A percentile compares a stretch with the other conserved stretches of the same genome.
Conservation (phyloP, 2,329 filamentous ascomycete species). For the Sporothrix schenckii region DNA sequence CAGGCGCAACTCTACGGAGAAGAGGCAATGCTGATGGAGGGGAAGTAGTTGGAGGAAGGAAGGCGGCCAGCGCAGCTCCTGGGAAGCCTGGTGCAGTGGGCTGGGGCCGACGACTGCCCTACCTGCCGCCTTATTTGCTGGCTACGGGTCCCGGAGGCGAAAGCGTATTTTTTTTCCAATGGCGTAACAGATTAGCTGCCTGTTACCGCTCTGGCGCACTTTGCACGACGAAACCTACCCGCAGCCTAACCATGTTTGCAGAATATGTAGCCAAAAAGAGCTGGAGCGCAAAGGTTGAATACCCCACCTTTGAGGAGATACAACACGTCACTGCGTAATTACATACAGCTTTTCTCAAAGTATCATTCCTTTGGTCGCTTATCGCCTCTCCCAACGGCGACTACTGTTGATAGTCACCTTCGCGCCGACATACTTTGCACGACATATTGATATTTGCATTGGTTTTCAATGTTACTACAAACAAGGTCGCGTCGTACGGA, state of each 20-base stretch:
- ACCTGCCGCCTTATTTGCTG: neutral
- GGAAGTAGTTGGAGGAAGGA: conserved; percentile 12
- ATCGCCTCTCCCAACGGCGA: neutral
- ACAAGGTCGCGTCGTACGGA: neutral
- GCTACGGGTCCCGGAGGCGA: conserved; percentile 5
- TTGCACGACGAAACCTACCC: conserved; percentile 11
- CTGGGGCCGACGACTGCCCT: neutral
- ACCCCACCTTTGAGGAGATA: conserved; percentile 16
- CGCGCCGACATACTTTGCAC: neutral
- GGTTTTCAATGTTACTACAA: conserved; percentile 10
- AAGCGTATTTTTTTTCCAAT: conserved; percentile 20
- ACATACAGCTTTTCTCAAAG: neutral
- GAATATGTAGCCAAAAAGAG: neutral
- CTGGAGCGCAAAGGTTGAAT: neutral
- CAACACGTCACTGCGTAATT: conserved; percentile 18
- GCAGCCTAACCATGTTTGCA: conserved; percentile 25
- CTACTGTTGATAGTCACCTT: neutral
- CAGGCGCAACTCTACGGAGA: conserved; percentile 13
- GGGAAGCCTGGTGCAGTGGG: neutral
- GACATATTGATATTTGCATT: neutral
- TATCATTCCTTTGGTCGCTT: neutral
- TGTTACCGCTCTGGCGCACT: conserved; percentile 5
- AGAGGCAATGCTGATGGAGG: too few species aligned
- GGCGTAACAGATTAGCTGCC: conserved; percentile 30
- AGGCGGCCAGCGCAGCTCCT: neutral